phyloP scores from a whole-genome alignment of 371 early-diverging fungal species.

The Mortierella sp. region DNA sequence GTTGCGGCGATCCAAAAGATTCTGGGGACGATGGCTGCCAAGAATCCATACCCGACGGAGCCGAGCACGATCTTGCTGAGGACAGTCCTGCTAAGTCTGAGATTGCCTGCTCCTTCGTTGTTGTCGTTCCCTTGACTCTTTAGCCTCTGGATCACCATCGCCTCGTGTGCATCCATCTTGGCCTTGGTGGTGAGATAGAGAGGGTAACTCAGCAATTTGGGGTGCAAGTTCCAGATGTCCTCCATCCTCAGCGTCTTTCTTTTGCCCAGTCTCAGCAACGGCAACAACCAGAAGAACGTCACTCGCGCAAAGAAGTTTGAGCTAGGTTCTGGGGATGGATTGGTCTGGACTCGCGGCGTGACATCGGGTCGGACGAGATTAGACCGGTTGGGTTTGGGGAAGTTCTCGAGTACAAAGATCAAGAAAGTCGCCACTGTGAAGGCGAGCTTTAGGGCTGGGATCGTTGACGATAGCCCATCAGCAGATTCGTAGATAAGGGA shows the following conservation, averaged over 20 bases:
- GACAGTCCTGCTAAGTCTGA: background rate
- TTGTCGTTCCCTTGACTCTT: slow-evolving; percentile 62
- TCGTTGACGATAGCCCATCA: slow-evolving; percentile 46
- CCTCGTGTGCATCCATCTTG: slow-evolving; percentile 31
- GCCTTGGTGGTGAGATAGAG: slow-evolving; percentile 27
- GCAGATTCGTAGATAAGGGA: slow-evolving; percentile 49
- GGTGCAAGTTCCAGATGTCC: slow-evolving; percentile 81
- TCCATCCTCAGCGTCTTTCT: slow-evolving; percentile 75
- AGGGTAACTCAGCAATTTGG: slow-evolving; percentile 55
- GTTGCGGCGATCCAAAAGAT: slow-evolving; percentile 74
- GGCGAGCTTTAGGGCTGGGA: slow-evolving; percentile 55
- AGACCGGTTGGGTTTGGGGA: slow-evolving; percentile 66
- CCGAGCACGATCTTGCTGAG: slow-evolving; percentile 65
- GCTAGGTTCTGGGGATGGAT: slow-evolving; percentile 74
- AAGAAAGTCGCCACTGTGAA: slow-evolving; percentile 59
- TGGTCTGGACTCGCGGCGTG: background rate
- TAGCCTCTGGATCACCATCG: slow-evolving; percentile 13
- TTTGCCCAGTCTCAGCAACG: slow-evolving; percentile 83
- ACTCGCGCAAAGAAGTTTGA: slow-evolving; percentile 87
- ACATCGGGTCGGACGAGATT: background rate
- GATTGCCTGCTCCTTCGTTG: background rate
- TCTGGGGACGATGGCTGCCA: slow-evolving; percentile 25
- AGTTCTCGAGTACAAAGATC: slow-evolving; percentile 74
- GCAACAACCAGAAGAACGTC: slow-evolving; percentile 92
- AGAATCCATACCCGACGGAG: slow-evolving; percentile 49